Percentiles rank a stretch among this genome's conserved stretches.
These are phyloP conservation scores for Hypholoma fasciculare DNA, from an alignment of 768 basidiomycete genomes.

Conservation along the genomic window DNA sequence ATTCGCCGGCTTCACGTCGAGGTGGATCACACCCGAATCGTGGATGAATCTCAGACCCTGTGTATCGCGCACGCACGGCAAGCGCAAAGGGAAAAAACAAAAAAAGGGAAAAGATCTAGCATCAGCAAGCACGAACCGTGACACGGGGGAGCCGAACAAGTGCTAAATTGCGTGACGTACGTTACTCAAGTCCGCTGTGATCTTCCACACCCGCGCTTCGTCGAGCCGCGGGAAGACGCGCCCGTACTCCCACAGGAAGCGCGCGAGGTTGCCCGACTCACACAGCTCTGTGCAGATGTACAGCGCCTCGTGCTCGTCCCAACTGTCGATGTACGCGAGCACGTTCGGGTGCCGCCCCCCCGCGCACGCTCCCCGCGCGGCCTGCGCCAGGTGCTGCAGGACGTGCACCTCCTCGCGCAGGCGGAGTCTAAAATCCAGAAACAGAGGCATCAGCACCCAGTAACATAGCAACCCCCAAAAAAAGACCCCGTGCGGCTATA, in stretches of 20 bases:
- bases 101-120: conserved; percentile 3
- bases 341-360: conserved; percentile 72
- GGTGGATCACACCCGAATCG: conserved; percentile 83
- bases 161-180: conserved; percentile 44
- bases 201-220: conserved; percentile 96
- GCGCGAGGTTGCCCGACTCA: conserved; percentile 87
- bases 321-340: conserved; percentile 87
- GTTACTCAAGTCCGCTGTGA: conserved; percentile 84
- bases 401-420: conserved; percentile 95
- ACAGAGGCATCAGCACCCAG: conserved; percentile 9
- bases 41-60: conserved; percentile 92
- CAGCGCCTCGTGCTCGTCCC: conserved; percentile 89
- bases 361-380: conserved; percentile 35
- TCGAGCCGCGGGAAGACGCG: conserved; percentile 81
- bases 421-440: conserved; percentile 55
- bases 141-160: conserved; percentile 23
- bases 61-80: conserved; percentile 3
- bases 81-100: background rate
- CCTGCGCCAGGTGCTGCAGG: conserved; percentile 67
- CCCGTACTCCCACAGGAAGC: conserved; percentile 91
- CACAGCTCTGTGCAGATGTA: conserved; percentile 96
- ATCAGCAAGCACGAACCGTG: conserved; percentile 8
- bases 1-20: conserved; percentile 97
- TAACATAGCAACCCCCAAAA: conserved; percentile 29
- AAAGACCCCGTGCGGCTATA: conserved; percentile 8